Base-by-base conservation (phyloP, 192 early-diverging fungal genomes). In the Mortierella antarctica region DNA sequence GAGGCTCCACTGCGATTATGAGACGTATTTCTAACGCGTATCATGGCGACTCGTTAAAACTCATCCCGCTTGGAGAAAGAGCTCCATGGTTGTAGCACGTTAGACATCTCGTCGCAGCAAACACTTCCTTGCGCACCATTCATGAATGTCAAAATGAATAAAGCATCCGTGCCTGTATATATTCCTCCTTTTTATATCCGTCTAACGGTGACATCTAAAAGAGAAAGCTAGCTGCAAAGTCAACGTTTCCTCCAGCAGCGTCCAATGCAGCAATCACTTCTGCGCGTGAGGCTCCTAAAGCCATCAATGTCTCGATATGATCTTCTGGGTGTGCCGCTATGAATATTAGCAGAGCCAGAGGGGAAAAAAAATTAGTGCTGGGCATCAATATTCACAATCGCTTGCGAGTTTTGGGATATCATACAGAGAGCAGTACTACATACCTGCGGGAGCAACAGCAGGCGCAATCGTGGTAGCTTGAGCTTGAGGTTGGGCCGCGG, bases 201-300 rank as follows among this genome's bases (percentile, higher is more conserved):
- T 12, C 50, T 51, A 20, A 31, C 31, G 3, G 31, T 31, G 31
- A 31, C 31, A 31, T 59, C 70, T 90, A 86, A 78, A 99, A 97
- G 46, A 97, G 88, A 55, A 97, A 82, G 66, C 88, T 90, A 6
- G 95, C 96, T 8, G 97, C 97, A 40, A 93, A 56, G 45, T 99
- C 96, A 9, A 89, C 86, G 80, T 99, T 93, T 18, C 97, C 97
- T 7, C 87, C 88, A n/a, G 90, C 83, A 1, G 86, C 88, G 56
- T 96, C 91, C 61, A 99, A 85, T 23, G 93, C 90, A 57, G 85
- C 67, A 62, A 97, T 91, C 7, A 95, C 97, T 59, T 95, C 90
- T 17, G 90, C 86, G 44, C 94, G 84, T n/a, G 85, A 81, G 12
- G 93, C 91, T 2, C 97, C 97, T 45, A 99, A 67, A 61, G 88